Evolutionary conservation across 495 filamentous ascomycete genomes (phyloP).

Genomic region (Melanomma pulvis-pyrius): DNA sequence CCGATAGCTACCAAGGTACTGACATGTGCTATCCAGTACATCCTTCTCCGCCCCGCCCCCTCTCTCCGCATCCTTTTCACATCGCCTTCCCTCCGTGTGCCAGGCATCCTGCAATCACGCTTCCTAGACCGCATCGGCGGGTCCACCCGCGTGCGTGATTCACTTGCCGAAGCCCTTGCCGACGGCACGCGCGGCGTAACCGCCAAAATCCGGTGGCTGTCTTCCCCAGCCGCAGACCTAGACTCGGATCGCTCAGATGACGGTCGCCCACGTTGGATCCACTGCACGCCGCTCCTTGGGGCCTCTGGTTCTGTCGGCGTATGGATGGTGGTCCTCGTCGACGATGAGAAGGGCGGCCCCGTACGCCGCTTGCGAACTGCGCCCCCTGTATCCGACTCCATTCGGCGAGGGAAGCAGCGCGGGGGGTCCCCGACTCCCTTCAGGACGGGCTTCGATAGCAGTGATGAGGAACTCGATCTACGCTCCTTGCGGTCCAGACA

Average conservation of each 20-base stretch:
- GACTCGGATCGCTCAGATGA: slow-evolving; percentile 47
- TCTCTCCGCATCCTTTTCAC: slow-evolving; percentile 67
- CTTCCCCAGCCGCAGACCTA: slow-evolving; percentile 43
- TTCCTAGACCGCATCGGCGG: slow-evolving; percentile 66
- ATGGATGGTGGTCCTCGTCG: slow-evolving; percentile 69
- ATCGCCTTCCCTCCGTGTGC: slow-evolving; percentile 64
- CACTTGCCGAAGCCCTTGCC: slow-evolving; percentile 57
- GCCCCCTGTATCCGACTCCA: slow-evolving; percentile 8
- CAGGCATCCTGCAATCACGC: slow-evolving; percentile 64
- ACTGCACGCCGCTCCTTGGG: slow-evolving; percentile 65
- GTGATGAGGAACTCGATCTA: not conserved
- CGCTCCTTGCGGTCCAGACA: not conserved
- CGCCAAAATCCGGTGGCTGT: slow-evolving; percentile 61
- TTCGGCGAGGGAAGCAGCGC: not conserved
- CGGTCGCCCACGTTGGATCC: slow-evolving; percentile 62
- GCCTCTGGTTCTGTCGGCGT: slow-evolving; percentile 62
- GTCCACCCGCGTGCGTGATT: slow-evolving; percentile 53
- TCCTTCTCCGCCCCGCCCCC: slow-evolving; percentile 64
- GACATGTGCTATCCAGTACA: slow-evolving; percentile 49
- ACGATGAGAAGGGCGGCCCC: slow-evolving; percentile 47
- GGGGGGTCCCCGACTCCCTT: not conserved
- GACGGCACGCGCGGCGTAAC: slow-evolving; percentile 59
- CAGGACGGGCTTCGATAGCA: not conserved
- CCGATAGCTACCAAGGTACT: not conserved
- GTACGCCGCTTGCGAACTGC: slow-evolving; percentile 21